Conservation (phyloP, 2,329 filamentous ascomycete genomes). For the Fusarium longipes region DNA sequence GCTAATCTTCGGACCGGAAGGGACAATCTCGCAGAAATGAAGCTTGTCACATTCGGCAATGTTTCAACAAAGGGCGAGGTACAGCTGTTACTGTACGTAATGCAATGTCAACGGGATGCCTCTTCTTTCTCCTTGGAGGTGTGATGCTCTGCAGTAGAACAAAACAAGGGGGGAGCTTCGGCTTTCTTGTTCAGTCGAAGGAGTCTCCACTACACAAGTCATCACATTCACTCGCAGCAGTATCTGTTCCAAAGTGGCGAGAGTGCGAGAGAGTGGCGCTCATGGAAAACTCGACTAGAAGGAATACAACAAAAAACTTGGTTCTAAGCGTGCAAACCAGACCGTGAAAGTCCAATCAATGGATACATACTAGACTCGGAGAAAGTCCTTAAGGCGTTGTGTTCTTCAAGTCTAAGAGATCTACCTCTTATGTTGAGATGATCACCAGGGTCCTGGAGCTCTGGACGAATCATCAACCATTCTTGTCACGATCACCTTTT, state of each 20-base stretch:
- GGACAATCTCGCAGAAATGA: slow-evolving; percentile 8
- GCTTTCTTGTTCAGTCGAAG: slow-evolving; percentile 22
- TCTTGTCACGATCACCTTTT: slow-evolving; percentile 4
- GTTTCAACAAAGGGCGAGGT: slow-evolving; percentile 12
- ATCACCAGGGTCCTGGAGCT: slow-evolving; percentile 40
- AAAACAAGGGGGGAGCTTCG: slow-evolving; percentile 18
- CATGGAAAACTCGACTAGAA: slow-evolving; percentile 6
- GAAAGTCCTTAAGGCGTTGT: slow-evolving; percentile 23
- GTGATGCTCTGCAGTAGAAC: neutral
- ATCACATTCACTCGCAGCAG: neutral
- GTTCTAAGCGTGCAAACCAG: slow-evolving; percentile 15
- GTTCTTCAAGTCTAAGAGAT: slow-evolving; percentile 19
- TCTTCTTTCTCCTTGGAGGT: neutral
- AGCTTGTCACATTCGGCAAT: slow-evolving; percentile 28
- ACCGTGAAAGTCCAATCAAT: neutral
- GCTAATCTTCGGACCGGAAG: slow-evolving; percentile 32
- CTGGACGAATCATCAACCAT: slow-evolving; percentile 28
- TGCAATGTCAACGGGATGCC: slow-evolving; percentile 5
- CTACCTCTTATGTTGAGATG: slow-evolving; percentile 36
- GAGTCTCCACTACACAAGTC: slow-evolving; percentile 25
- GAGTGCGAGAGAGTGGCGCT: slow-evolving; percentile 35
- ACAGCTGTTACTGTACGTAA: slow-evolving; percentile 6
- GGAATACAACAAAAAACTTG: slow-evolving; percentile 29
- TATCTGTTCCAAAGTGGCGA: slow-evolving; percentile 23
- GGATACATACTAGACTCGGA: slow-evolving; percentile 8